These are phyloP conservation scores for Diutina catenulata DNA, from an alignment of 1,139 yeast species.

Conservation along the genomic window DNA sequence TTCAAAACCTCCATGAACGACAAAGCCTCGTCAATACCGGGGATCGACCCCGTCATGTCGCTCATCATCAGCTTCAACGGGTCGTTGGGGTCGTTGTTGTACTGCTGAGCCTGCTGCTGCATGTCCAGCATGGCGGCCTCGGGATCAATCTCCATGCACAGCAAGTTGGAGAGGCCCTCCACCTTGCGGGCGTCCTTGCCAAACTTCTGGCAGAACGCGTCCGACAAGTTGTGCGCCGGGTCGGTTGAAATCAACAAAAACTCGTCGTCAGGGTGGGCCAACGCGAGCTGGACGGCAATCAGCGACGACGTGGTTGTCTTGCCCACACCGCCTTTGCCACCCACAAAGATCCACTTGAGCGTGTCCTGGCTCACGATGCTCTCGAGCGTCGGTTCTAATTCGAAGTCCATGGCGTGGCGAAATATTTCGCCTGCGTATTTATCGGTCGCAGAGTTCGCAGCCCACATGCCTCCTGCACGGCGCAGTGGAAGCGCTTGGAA, in stretches of 20 bases:
- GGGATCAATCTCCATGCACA: conserved; percentile 98
- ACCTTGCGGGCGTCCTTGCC: conserved; percentile 94
- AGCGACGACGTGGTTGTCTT: conserved; percentile 96
- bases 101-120: conserved; percentile 47
- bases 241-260: conserved; percentile 90
- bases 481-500: no score
- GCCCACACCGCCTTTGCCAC: conserved; percentile 99
- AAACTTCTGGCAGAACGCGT: conserved; percentile 95
- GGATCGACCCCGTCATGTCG: conserved; percentile 89
- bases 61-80: conserved; percentile 67
- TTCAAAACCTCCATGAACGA: conserved; percentile 96
- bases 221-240: conserved; percentile 95
- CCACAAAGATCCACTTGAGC: conserved; percentile 93
- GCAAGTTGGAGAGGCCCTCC: conserved; percentile 74
- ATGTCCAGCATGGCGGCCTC: conserved; percentile 88
- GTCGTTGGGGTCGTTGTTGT: conserved; percentile 47
- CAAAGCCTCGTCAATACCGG: conserved; percentile 96
- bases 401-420: conserved; percentile 31
- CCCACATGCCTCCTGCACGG: no score
- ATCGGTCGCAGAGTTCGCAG: no score
- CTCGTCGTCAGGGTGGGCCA: conserved; percentile 68
- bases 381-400: conserved; percentile 55
- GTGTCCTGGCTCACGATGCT: conserved; percentile 55
- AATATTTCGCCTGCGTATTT: no score
- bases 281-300: conserved; percentile 79